Base-by-base conservation (phyloP, 495 filamentous ascomycete genomes). In the Tricharina praecox region DNA sequence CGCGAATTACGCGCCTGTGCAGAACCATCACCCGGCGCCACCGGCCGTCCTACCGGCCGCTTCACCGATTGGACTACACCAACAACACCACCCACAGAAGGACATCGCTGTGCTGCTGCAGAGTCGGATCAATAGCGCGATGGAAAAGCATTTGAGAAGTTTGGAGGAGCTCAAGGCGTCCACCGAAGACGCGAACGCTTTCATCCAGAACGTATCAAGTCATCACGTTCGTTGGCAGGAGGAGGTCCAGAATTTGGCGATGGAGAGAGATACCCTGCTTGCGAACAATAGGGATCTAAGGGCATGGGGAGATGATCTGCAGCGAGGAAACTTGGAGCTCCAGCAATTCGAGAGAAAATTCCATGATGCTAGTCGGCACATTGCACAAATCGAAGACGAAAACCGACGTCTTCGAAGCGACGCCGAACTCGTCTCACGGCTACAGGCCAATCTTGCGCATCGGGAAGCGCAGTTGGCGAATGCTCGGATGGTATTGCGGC, bases 301-400 rank as follows among this genome's bases (percentile, higher is more conserved):
- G 41, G 23, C 21, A n/a, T 44, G 41, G 41, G 24, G 24, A 13
- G 19, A 24, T 9, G 41, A 44, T 25, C 47, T 58, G 42, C 56
- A 56, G 4, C 55, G 54, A 15, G 55, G 55, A 25, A 58, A 58
- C 35, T 50, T 58, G 33, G 54, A 58, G 35, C 45, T 58, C 10
- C 55, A 58, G 44, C 45, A 48, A 3, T 50, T 58, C 3, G 52
- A 53, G 25, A 23, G 28, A 3, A 52, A 50, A 25, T 41, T 49
- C 24, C 49, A 58, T 4, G 39, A 30, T 0, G 50, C 53, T n/a
- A 42, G 50, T 18, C 26, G 16, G 15, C 52, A 50, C 11, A 49
- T 58, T 3, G 11, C 1, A 10, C 13, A n/a, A 15, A 21, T 21
- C 13, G 2, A 40, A 19, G 20, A 40, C 16, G 37, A 40, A 20